These are phyloP conservation scores for Entonaema liquescens DNA, from an alignment of 495 filamentous ascomycete species.

Conservation along the genomic window DNA sequence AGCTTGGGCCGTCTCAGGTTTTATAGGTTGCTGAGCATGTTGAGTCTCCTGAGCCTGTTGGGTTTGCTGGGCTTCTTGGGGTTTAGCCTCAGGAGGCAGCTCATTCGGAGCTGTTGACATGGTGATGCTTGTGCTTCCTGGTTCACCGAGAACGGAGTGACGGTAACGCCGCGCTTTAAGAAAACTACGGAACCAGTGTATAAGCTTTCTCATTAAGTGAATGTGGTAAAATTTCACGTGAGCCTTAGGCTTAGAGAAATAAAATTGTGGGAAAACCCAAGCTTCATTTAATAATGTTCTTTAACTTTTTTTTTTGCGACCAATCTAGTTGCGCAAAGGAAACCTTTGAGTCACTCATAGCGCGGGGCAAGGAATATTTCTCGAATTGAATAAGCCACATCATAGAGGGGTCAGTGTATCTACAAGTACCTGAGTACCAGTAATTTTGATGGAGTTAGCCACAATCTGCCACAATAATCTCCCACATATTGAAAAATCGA, in stretches of 20 bases:
- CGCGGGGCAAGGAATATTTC: slow-evolving; percentile 33
- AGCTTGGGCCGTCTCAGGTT: slow-evolving; percentile 44
- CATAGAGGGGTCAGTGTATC: slow-evolving; percentile 17
- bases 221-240: not conserved
- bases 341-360: slow-evolving; percentile 30
- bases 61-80: not conserved
- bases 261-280: slow-evolving; percentile 4
- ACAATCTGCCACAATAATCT: slow-evolving; percentile 3
- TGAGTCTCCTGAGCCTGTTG: not conserved
- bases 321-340: slow-evolving; percentile 17
- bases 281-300: slow-evolving; percentile 9
- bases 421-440: not conserved
- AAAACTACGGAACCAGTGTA: slow-evolving; percentile 3
- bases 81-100: slow-evolving; percentile 22
- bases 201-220: slow-evolving; percentile 3
- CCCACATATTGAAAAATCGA: not conserved
- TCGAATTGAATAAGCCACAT: slow-evolving; percentile 18
- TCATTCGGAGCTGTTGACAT: slow-evolving; percentile 33
- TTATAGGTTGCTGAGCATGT: slow-evolving; percentile 4
- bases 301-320: slow-evolving; percentile 25
- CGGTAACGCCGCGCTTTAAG: slow-evolving; percentile 1
- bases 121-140: slow-evolving; percentile 3
- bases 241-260: not conserved
- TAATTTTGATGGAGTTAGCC: not conserved
- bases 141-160: slow-evolving; percentile 7